Evolutionary conservation across 2,329 filamentous ascomycete species (phyloP), one percentile per base, ranked within the genome.

Genomic region (Pseudogymnoascus pannorum): DNA sequence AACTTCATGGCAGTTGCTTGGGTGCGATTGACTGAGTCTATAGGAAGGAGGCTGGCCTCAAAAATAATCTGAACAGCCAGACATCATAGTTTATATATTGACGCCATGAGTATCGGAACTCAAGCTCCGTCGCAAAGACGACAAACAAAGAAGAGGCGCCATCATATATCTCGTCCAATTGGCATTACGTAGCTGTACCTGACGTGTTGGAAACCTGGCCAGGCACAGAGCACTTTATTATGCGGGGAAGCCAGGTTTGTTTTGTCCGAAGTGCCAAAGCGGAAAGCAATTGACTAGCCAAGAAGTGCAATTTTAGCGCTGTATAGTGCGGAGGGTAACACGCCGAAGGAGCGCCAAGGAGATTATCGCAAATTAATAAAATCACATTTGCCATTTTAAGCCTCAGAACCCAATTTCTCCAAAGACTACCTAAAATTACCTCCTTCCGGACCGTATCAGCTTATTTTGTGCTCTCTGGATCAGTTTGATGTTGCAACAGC

Each of bases 321-420:
- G 31, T 54, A 54, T 54, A 54, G 48, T 54, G 48, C 48, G 48
- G 48, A 54, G 48, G 48, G 48, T 54, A 54, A 18, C n/a, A 4
- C 26, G n/a, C 48, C 48, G 48, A 54, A 18, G n/a, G 44, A 29
- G 4, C 24, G n/a, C 48, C 26, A 54, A 31, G 31, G 6, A 31
- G 26, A 54, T 12, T 12, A 54, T 18, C 11, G 48, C n/a, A 54
- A 18, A 29, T 54, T 54, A 54, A 54, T 5, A 12, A 54, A 29
- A 18, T 6, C 24, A 29, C 42, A 12, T 29, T 8, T 16, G 24
- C 44, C 16, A 2, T 51, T 51, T 51, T 16, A 51, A 29, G 44
- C 14, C 24, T 29, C 9, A 16, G 24, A 29, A n/a, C 6, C n/a
- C 3, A 54, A 54, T 18, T 5, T 16, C 11, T 48, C 12, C 6